These are phyloP conservation scores for Kwoniella heveanensis DNA, from an alignment of 768 basidiomycete species.

Conservation along the genomic window DNA sequence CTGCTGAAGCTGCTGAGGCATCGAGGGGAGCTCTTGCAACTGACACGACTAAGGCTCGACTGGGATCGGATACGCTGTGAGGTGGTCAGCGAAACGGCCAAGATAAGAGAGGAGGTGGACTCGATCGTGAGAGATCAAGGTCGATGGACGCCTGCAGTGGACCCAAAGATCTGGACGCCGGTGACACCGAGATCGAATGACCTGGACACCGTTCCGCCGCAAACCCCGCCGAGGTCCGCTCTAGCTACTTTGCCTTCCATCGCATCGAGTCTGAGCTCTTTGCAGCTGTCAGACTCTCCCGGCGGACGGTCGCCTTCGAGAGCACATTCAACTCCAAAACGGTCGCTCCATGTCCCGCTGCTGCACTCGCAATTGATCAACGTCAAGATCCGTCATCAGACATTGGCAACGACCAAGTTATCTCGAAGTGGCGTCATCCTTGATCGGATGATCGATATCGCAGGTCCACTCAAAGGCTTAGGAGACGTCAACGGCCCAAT, in stretches of 20 bases:
- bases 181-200: not conserved
- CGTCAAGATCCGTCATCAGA: constrained; percentile 33
- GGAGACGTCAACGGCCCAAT: constrained; percentile 33
- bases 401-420: constrained; percentile 18
- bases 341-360: constrained; percentile 23
- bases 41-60: constrained; percentile 21
- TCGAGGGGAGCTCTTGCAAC: constrained; percentile 19
- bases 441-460: constrained; percentile 47
- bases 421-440: constrained; percentile 29
- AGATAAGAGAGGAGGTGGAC: constrained; percentile 25
- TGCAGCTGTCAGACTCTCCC: not conserved
- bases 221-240: not conserved
- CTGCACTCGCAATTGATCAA: constrained; percentile 33
- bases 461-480: constrained; percentile 34
- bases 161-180: not conserved
- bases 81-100: constrained; percentile 24
- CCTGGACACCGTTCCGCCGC: not conserved
- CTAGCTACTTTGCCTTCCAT: not conserved
- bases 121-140: constrained; percentile 23
- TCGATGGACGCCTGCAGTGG: constrained; percentile 12
- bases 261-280: not conserved
- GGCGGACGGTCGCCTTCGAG: not conserved
- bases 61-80: constrained; percentile 43
- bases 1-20: constrained; percentile 26
- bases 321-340: constrained; percentile 4